A percentile compares a stretch with the other conserved stretches of the same genome.
These are phyloP conservation scores for Nemania sp. DNA, from an alignment of 2,329 filamentous ascomycete genomes.

Conservation along the genomic window DNA sequence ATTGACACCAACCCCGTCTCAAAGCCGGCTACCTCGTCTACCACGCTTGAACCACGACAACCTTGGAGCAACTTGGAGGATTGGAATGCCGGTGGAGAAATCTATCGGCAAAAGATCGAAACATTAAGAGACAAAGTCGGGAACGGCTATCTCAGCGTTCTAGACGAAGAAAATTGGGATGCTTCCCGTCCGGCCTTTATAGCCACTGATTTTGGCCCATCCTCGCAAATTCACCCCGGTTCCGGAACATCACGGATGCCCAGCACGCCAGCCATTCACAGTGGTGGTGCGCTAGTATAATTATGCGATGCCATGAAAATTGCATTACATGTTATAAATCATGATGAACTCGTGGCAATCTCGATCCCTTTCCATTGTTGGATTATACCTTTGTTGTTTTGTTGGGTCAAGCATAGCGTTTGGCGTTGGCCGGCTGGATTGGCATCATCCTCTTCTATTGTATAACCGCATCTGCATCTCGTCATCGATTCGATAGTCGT, in stretches of 20 bases:
- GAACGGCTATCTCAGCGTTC: slow-evolving; percentile 81
- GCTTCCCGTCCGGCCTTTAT: slow-evolving; percentile 45
- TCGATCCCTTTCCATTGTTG: slow-evolving; percentile 29
- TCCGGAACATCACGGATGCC: slow-evolving; percentile 43
- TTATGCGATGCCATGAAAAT: slow-evolving; percentile 17
- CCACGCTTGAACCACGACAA: slow-evolving; percentile 38
- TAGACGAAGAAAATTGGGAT: slow-evolving; percentile 77
- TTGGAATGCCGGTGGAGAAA: slow-evolving; percentile 71
- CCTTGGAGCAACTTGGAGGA: slow-evolving; percentile 52
- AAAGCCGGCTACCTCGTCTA: slow-evolving; percentile 40
- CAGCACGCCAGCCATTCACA: slow-evolving; percentile 54
- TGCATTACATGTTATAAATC: slow-evolving; percentile 15
- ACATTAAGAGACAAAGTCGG: slow-evolving; percentile 83
- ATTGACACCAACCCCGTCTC: slow-evolving; percentile 44
- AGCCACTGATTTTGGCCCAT: slow-evolving; percentile 43
- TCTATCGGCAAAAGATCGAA: slow-evolving; percentile 88
- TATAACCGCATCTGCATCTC: slow-evolving; percentile 28
- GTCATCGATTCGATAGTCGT: slow-evolving; percentile 2
- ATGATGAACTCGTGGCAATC: slow-evolving; percentile 15
- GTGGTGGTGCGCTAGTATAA: slow-evolving; percentile 56
- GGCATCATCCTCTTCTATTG: slow-evolving; percentile 27
- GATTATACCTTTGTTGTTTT: slow-evolving; percentile 29
- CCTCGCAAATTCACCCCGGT: slow-evolving; percentile 44
- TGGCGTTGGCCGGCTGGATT: slow-evolving; percentile 36
- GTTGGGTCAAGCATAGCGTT: slow-evolving; percentile 41